phyloP scores from a whole-genome alignment of 2,329 filamentous ascomycete genomes.

The Nothopassalora personata region DNA sequence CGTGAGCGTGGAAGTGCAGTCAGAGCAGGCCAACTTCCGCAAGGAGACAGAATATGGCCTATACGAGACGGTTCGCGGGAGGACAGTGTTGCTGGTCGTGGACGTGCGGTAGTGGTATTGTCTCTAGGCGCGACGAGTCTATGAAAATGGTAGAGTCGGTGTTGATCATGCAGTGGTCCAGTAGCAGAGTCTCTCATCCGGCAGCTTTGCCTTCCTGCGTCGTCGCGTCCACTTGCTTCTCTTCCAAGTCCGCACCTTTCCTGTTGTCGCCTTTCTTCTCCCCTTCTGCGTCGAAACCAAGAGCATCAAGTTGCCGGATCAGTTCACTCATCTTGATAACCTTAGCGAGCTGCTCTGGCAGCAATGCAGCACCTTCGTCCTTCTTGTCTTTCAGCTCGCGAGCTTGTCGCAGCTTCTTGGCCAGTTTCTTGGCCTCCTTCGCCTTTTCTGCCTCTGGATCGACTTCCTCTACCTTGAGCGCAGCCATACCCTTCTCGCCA shows the following conservation, averaged over 20 bases:
- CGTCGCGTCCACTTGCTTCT: not conserved
- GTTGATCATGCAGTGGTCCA: not conserved
- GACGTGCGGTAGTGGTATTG: constrained; percentile 19
- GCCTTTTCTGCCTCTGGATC: constrained; percentile 75
- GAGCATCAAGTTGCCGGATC: constrained; percentile 74
- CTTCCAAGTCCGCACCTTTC: not conserved
- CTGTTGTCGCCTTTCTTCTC: constrained; percentile 44
- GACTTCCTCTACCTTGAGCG: constrained; percentile 40
- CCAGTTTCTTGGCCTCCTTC: constrained; percentile 85
- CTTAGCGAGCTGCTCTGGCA: constrained; percentile 95
- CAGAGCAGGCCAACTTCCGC: constrained; percentile 39
- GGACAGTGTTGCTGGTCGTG: constrained; percentile 23
- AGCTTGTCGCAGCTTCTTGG: constrained; percentile 93
- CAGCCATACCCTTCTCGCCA: constrained; percentile 38
- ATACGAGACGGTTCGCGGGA: constrained; percentile 36
- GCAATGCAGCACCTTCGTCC: constrained; percentile 71
- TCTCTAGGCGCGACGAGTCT: not conserved
- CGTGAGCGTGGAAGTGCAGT: constrained; percentile 28
- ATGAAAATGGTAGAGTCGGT: not conserved
- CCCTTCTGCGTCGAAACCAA: constrained; percentile 78
- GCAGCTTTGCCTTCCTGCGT: not conserved
- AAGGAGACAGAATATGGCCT: constrained; percentile 42
- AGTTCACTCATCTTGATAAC: constrained; percentile 96
- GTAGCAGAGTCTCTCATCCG: not conserved
- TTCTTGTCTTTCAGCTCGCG: constrained; percentile 87